Evolutionary conservation across 352 stramenopile genomes (phyloP).

Genomic region (Thraustotheca clavata): DNA sequence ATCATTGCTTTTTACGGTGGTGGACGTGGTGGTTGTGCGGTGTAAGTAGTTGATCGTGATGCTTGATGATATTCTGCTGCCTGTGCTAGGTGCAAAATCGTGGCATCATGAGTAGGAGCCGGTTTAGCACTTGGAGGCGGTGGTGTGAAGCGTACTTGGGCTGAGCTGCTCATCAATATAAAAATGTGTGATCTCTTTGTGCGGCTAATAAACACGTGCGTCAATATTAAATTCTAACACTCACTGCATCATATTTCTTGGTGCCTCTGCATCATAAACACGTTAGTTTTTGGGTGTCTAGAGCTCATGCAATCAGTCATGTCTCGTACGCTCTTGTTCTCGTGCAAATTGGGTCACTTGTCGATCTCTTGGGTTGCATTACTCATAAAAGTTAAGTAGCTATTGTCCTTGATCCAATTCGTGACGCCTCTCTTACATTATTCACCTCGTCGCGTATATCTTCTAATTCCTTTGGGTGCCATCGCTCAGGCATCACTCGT

Average conservation of each 20-base stretch:
- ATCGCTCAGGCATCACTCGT: not conserved
- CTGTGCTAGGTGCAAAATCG: not conserved
- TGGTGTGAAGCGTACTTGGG: not conserved
- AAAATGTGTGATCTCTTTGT: too few species aligned
- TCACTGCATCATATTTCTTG: not conserved
- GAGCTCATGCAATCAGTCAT: not conserved
- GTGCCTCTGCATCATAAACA: not conserved
- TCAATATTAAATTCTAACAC: constrained; percentile 3
- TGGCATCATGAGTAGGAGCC: not conserved
- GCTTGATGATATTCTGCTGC: not conserved
- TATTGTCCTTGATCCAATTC: too few species aligned
- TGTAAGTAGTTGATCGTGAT: not conserved
- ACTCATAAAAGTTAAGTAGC: constrained; percentile 8
- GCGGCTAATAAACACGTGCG: not conserved
- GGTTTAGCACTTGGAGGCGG: too few species aligned
- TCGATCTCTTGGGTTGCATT: constrained; percentile 9
- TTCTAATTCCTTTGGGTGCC: not conserved
- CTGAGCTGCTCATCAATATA: too few species aligned
- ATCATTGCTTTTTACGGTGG: not conserved
- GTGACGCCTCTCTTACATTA: too few species aligned
- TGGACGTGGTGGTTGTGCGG: not conserved
- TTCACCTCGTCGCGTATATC: not conserved
- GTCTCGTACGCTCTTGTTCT: constrained; percentile 5
- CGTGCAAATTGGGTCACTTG: not conserved
- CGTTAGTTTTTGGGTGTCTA: not conserved